A percentile compares a stretch with the other conserved stretches of the same genome.
These are phyloP conservation scores for Endoconidiophora laricicola DNA, from an alignment of 2,329 filamentous ascomycete species.

Conservation along the genomic window DNA sequence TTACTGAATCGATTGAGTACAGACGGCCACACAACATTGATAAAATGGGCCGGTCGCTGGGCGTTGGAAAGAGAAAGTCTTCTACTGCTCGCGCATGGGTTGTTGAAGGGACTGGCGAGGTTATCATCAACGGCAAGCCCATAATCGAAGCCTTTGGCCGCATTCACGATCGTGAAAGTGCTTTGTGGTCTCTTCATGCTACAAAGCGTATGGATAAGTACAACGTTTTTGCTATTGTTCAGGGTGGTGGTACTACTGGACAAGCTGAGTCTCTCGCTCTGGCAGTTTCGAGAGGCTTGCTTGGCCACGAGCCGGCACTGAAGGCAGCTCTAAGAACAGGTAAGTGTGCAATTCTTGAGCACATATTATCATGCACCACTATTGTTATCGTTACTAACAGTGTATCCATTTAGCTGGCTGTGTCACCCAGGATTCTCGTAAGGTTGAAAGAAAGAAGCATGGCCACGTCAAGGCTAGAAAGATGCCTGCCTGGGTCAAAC, in stretches of 20 bases:
- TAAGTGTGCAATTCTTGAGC: constrained; percentile 30
- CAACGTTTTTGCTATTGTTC: constrained; percentile 77
- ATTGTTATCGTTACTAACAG: constrained; percentile 25
- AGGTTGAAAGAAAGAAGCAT: constrained; percentile 95
- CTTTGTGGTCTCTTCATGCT: constrained; percentile 73
- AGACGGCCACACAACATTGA: constrained; percentile 38
- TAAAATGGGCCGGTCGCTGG: constrained; percentile 59
- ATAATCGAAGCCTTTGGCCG: constrained; percentile 68
- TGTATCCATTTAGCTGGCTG: constrained; percentile 53
- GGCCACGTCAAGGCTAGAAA: constrained; percentile 94
- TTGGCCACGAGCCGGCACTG: constrained; percentile 81
- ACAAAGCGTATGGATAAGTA: constrained; percentile 85
- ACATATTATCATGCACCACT: constrained; percentile 8
- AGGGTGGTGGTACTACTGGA: constrained; percentile 80
- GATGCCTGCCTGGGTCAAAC: constrained; percentile 96
- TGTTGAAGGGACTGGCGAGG: constrained; percentile 83
- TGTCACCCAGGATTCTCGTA: constrained; percentile 77
- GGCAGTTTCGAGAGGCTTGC: constrained; percentile 70
- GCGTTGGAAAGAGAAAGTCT: constrained; percentile 72
- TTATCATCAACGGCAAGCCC: constrained; percentile 79
- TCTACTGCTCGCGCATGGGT: constrained; percentile 73
- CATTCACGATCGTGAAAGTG: constrained; percentile 86
- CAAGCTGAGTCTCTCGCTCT: constrained; percentile 90
- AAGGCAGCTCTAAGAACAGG: constrained; percentile 79
- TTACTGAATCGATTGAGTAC: constrained; percentile 9